These are phyloP conservation scores for Colletotrichum eremochloae DNA, from an alignment of 2,329 filamentous ascomycete species.

Conservation along the genomic window DNA sequence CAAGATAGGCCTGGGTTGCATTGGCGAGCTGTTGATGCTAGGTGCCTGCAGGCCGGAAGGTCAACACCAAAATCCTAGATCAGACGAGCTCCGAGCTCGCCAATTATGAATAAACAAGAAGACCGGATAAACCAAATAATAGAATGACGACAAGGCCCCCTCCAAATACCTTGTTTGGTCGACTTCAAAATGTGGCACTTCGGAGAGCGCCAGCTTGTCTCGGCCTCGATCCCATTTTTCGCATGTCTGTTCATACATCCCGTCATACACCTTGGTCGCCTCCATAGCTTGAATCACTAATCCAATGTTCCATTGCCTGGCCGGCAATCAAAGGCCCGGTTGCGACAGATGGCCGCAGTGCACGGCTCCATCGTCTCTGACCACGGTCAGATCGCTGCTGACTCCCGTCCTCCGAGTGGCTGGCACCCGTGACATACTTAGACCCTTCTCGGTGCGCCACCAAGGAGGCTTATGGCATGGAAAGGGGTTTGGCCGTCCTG, in stretches of 20 bases:
- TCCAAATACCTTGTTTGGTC: neutral
- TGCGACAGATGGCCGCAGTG: neutral
- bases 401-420: slow-evolving; percentile 12
- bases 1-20: slow-evolving; percentile 16
- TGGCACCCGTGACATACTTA: slow-evolving; percentile 13
- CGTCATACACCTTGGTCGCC: neutral
- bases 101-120: slow-evolving; percentile 5
- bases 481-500: slow-evolving; percentile 20
- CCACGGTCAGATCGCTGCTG: slow-evolving; percentile 7
- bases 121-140: slow-evolving; percentile 16
- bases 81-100: slow-evolving; percentile 15
- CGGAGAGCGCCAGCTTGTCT: neutral
- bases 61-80: slow-evolving; percentile 10
- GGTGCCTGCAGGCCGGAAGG: slow-evolving; percentile 19
- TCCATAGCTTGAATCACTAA: neutral
- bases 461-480: neutral
- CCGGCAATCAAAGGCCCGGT: neutral
- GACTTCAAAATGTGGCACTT: neutral
- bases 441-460: slow-evolving; percentile 5
- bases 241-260: neutral
- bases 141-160: neutral
- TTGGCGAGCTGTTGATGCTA: slow-evolving; percentile 33
- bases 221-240: neutral
- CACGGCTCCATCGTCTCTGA: neutral
- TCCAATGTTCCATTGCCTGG: neutral